Evolutionary conservation across 768 basidiomycete genomes (phyloP).

Genomic region (Gyrodon lividus): DNA sequence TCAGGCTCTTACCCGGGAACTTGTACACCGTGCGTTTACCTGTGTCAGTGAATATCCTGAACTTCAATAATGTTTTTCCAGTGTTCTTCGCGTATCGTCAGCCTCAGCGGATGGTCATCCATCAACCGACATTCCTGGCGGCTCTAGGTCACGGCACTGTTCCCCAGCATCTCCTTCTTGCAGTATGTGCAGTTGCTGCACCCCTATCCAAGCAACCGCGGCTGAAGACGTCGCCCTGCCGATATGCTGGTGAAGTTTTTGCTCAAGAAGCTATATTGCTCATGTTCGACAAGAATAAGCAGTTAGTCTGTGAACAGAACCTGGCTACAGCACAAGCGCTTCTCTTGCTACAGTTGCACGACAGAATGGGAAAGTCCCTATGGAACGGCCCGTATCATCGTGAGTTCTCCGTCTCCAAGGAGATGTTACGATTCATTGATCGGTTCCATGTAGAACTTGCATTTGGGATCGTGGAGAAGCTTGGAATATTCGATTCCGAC

Average conservation of each 20-base stretch:
- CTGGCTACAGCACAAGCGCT: constrained; percentile 76
- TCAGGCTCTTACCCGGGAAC: constrained; percentile 63
- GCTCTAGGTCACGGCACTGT: constrained; percentile 65
- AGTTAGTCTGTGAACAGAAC: constrained; percentile 57
- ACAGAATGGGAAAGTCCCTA: constrained; percentile 42
- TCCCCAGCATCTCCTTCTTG: constrained; percentile 68
- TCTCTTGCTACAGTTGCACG: constrained; percentile 69
- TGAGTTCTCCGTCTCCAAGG: constrained; percentile 18
- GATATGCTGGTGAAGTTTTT: constrained; percentile 53
- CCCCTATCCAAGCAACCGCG: constrained; percentile 68
- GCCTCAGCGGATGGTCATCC: constrained; percentile 72
- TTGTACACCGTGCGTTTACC: constrained; percentile 62
- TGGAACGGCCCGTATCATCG: constrained; percentile 32
- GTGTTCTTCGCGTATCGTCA: constrained; percentile 85
- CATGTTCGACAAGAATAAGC: constrained; percentile 70
- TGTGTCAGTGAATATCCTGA: not conserved
- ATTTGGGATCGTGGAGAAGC: constrained; percentile 61
- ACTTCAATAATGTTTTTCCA: constrained; percentile 27
- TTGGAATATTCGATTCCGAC: constrained; percentile 65
- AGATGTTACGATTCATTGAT: constrained; percentile 4
- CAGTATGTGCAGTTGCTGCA: constrained; percentile 77
- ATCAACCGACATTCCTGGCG: constrained; percentile 74
- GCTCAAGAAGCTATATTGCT: constrained; percentile 59
- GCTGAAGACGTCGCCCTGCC: constrained; percentile 52
- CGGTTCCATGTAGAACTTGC: constrained; percentile 49